Evolutionary conservation across 176 grass and related monocot species (phyloP), one percentile per base, ranked within the genome.

Genomic region (maize (Zea mays)): DNA sequence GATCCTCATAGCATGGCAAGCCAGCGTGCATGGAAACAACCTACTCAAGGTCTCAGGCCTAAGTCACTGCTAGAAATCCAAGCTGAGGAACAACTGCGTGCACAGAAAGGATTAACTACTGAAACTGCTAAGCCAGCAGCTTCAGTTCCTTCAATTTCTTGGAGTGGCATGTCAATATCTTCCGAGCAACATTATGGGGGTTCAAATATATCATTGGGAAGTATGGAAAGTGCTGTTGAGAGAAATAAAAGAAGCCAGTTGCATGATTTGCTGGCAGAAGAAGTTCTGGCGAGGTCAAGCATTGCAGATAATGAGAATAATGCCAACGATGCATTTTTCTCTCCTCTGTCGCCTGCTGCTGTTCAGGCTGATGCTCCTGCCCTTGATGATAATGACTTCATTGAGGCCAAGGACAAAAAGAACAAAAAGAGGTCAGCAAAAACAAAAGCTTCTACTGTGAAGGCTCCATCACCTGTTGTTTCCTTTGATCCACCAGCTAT

Each of bases 371-470:
- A 90, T 74, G 19, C 57, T 73, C 68, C 79, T 84, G 76, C 71
- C 72, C 21, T 89, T 73, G 92, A 87, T 85, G 90, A 85, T 75
- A 85, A 74, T 81, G 92, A 99, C 56, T 99, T 99, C 71, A 94
- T 99, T 72, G 92, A 99, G 75, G 92, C 96, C n/a, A 99, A 91
- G 86, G 92, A 99, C 11, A 99, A 92, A 85, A 99, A 96, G 85
- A 92, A 69, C 64, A 90, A 89, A 66, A 99, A 90, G 82, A 99
- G 91, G 73, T 86, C 83, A 73, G 75, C 92, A 77, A 99, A 96
- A 58, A 61, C 83, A 12, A 99, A 96, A 87, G 74, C 61, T 71
- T 64, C 76, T 51, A 78, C 86, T 63, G 52, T 74, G 11, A 99
- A 93, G 66, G 67, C 88, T 17, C 81, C 78, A 75, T 88, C 73